Base-by-base conservation (phyloP, 768 basidiomycete genomes). In the Lactarius hengduanensis region DNA sequence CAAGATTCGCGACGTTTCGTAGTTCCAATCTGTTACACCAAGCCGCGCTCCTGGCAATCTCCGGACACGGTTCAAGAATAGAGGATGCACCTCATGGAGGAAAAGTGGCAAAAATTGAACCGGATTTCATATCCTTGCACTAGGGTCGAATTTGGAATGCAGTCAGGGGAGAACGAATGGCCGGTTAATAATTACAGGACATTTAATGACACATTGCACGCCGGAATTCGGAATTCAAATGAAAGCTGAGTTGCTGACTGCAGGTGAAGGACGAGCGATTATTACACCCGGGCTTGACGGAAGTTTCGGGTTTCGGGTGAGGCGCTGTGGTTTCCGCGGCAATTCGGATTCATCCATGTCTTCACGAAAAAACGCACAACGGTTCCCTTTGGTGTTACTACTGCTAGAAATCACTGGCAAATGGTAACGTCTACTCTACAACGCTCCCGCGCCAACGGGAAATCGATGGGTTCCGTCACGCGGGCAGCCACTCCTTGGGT, bases 401-500 rank as follows among this genome's bases (percentile, higher is more conserved):
- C 36, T 57, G 22, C 26, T n/a, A 13, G 40, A 4, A 40, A 43
- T 63, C 20, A 36, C 43, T 38, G 34, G 34, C 54, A 38, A 16
- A 1, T 57, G 36, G n/a, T 60, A 28, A 28, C 30, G 50, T 55
- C 30, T 64, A 68, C 32, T 70, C 69, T 56, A 70, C 70, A n/a
- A 28, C 68, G 64, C 41, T 70, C 70, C 59, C 61, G 64, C 36
- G 69, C 67, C 57, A 70, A 69, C 54, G 77, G n/a, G 72, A 78
- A 78, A 5, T 73, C 66, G 10, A 81, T 72, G 30, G 78, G 75
- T 64, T 76, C 72, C 22, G 66, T 67, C 43, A 80, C 82, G 57
- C 80, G 79, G 57, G 80, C 80, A 16, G 86, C 92, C 74, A 92
- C 89, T 30, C 92, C 94, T 59, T 89, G 90, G 3, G 84, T 87